Percentiles rank a stretch among this genome's conserved stretches.
Evolutionary conservation across 1,284 basidiomycete genomes (phyloP).

Genomic region (Gymnopus androsaceus): DNA sequence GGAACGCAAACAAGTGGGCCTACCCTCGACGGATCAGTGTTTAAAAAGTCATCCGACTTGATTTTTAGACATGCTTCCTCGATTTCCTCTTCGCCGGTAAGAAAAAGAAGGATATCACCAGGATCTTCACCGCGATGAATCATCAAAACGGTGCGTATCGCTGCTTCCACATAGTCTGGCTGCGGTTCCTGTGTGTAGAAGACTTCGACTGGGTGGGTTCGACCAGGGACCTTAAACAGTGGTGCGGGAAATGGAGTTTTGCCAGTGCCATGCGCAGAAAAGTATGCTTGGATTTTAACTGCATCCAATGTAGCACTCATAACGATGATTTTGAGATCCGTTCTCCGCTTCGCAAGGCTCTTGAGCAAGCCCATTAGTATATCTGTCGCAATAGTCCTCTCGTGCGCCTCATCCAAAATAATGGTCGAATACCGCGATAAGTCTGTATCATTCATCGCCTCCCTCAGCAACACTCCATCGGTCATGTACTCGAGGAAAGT

Average conservation of each 20-base stretch:
- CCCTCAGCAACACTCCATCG: constrained; percentile 96
- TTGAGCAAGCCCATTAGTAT: constrained; percentile 95
- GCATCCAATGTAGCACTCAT: constrained; percentile 99
- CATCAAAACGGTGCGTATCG: constrained; percentile 95
- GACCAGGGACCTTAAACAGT: constrained; percentile 93
- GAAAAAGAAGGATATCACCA: constrained; percentile 92
- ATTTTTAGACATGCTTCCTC: constrained; percentile 96
- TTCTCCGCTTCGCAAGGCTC: constrained; percentile 74
- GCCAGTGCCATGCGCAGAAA: constrained; percentile 57
- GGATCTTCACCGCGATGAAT: constrained; percentile 96
- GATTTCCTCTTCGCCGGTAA: constrained; percentile 98
- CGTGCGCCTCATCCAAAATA: constrained; percentile 98
- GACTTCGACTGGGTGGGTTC: constrained; percentile 94
- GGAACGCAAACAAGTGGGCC: constrained; percentile 90
- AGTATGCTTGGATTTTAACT: constrained; percentile 96
- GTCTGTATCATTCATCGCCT: constrained; percentile 95
- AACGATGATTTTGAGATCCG: constrained; percentile 95
- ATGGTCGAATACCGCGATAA: constrained; percentile 93
- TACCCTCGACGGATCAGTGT: constrained; percentile 72
- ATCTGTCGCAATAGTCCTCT: constrained; percentile 96
- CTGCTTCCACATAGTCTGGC: constrained; percentile 95
- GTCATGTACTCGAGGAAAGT: constrained; percentile 99
- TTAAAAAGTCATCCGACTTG: constrained; percentile 77
- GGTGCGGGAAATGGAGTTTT: constrained; percentile 59
- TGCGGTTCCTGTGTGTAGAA: constrained; percentile 98